Conservation (phyloP, 495 filamentous ascomycete species). For the Xylaria grammica region DNA sequence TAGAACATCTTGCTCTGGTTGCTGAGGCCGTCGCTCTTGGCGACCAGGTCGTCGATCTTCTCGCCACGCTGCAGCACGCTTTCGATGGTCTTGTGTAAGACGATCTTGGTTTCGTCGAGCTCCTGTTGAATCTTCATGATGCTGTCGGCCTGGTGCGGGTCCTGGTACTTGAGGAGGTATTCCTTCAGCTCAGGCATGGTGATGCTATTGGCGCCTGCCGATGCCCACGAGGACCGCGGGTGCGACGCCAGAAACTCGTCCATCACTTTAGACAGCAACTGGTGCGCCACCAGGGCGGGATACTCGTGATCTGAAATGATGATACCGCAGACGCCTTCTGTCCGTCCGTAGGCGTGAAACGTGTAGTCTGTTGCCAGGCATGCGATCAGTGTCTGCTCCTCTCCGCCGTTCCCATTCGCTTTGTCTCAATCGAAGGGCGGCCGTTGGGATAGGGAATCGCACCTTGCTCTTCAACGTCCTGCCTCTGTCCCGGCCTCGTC, state of each 20-base stretch:
- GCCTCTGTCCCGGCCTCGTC: constrained; percentile 83
- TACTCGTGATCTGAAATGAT: constrained; percentile 92
- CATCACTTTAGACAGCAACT: constrained; percentile 86
- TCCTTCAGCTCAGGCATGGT: constrained; percentile 75
- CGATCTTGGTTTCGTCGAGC: constrained; percentile 97
- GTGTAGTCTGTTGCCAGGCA: constrained; percentile 61
- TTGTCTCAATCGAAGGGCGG: not conserved
- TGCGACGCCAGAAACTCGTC: constrained; percentile 89
- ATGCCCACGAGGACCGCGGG: constrained; percentile 69
- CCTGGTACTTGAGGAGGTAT: constrained; percentile 87
- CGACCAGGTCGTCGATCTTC: constrained; percentile 89
- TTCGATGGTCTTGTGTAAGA: constrained; percentile 96
- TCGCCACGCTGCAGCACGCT: constrained; percentile 84
- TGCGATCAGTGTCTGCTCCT: constrained; percentile 10
- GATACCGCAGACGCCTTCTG: constrained; percentile 85
- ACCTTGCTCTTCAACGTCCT: constrained; percentile 91
- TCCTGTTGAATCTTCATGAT: constrained; percentile 97
- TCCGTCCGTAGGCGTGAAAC: constrained; percentile 89
- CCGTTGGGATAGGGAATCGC: constrained; percentile 23
- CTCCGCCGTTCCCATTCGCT: not conserved
- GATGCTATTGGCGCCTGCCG: constrained; percentile 55
- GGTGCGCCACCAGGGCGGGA: constrained; percentile 88
- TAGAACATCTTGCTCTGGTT: constrained; percentile 97
- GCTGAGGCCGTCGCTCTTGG: constrained; percentile 86
- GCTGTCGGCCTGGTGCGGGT: constrained; percentile 84